phyloP scores from a whole-genome alignment of 345 rosid species.

The Populus pruinosa region DNA sequence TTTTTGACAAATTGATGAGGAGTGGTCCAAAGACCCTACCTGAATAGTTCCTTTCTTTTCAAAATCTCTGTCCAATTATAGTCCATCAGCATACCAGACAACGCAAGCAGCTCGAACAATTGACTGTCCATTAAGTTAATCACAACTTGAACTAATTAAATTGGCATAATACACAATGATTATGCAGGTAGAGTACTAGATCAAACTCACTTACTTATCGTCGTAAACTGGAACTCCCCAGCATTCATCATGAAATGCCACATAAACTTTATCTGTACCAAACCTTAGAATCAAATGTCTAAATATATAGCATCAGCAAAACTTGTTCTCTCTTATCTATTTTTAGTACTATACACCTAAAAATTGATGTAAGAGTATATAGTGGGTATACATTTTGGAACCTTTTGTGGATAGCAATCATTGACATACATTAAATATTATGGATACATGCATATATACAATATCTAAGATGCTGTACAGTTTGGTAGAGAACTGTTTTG shows the following conservation, averaged over 20 bases:
- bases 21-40: constrained; percentile 31
- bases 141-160: not conserved
- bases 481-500: not conserved
- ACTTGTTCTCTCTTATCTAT: not conserved
- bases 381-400: not conserved
- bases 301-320: not conserved
- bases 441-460: not conserved
- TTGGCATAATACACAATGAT: not conserved
- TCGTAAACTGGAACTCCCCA: constrained; percentile 98
- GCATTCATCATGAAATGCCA: constrained; percentile 86
- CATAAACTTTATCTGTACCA: constrained; percentile 66
- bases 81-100: constrained; percentile 96
- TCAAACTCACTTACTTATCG: constrained; percentile 57
- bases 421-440: not conserved
- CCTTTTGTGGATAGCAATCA: not conserved
- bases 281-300: constrained; percentile 3
- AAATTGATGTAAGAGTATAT: not conserved
- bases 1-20: not conserved
- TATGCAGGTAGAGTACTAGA: not conserved
- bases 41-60: constrained; percentile 64
- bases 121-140: constrained; percentile 40
- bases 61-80: constrained; percentile 94
- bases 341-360: not conserved
- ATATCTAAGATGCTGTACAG: not conserved
- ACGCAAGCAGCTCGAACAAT: constrained; percentile 82